Conservation (phyloP, 2,329 filamentous ascomycete species). For the Tolypocladium endophyticum region DNA sequence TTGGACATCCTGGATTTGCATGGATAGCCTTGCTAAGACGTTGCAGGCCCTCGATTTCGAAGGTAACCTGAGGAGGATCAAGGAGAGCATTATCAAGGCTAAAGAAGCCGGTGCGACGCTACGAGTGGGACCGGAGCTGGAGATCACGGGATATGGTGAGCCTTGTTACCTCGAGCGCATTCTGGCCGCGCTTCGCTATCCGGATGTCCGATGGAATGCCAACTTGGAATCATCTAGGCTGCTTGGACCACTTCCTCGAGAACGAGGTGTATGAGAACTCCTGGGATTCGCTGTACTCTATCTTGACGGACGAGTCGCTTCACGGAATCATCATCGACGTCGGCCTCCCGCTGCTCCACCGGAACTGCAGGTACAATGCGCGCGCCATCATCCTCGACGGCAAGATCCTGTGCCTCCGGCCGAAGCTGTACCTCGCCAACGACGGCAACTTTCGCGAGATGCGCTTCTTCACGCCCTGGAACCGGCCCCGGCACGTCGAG, state of each 20-base stretch:
- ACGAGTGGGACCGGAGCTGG: not conserved
- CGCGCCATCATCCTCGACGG: not conserved
- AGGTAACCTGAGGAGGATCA: not conserved
- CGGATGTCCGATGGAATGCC: not conserved
- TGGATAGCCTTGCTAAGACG: too few relatives aligned
- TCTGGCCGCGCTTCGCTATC: not conserved
- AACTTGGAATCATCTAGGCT: not conserved
- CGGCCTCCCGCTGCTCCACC: not conserved
- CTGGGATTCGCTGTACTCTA: not conserved
- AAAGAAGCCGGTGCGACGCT: not conserved
- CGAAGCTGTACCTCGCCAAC: not conserved
- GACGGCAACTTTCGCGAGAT: slow-evolving; percentile 3
- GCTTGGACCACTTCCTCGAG: not conserved
- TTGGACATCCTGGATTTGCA: too few relatives aligned
- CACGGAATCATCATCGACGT: not conserved
- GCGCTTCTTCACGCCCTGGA: slow-evolving; percentile 3
- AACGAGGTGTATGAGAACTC: not conserved
- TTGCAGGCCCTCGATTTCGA: not conserved
- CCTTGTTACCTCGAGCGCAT: not conserved
- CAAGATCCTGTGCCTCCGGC: not conserved
- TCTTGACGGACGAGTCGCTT: not conserved
- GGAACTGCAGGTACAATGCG: not conserved
- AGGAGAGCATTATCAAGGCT: not conserved
- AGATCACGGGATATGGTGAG: not conserved
- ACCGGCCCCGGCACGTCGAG: not conserved